phyloP scores from a whole-genome alignment of 768 basidiomycete genomes.

The Rhizopogon sp. region DNA sequence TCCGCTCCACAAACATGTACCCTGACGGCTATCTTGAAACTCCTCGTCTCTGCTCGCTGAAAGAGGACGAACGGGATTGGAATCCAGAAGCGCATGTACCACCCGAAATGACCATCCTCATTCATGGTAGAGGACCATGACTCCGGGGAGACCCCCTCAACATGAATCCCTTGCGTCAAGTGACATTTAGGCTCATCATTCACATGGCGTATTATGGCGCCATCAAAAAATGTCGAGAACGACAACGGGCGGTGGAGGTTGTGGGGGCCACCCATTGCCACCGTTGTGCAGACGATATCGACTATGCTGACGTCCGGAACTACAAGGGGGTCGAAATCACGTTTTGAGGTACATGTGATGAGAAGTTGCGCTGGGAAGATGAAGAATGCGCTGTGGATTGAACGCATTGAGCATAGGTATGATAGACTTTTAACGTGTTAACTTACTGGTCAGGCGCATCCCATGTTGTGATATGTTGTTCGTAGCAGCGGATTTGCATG shows the following conservation, averaged over 20 bases:
- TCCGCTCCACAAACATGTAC: conserved; percentile 28
- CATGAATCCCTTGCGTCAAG: conserved; percentile 11
- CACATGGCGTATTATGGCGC: conserved; percentile 3
- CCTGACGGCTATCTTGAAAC: conserved; percentile 34
- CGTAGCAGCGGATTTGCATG: conserved; percentile 9
- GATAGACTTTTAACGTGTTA: background rate
- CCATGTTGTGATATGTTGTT: conserved; percentile 20
- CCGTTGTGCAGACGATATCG: conserved; percentile 17
- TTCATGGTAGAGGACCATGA: conserved; percentile 12
- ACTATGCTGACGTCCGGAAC: conserved; percentile 9
- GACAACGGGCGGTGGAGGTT: background rate
- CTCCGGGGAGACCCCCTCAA: conserved; percentile 5
- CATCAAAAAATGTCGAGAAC: conserved; percentile 13
- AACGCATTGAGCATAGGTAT: background rate
- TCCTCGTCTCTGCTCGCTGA: conserved; percentile 38
- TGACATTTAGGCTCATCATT: background rate
- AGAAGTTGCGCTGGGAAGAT: conserved; percentile 19
- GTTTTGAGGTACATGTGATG: conserved; percentile 11
- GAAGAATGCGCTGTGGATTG: conserved; percentile 12
- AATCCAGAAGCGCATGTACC: conserved; percentile 37
- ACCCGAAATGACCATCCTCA: conserved; percentile 21
- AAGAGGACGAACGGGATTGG: conserved; percentile 46
- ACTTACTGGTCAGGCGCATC: conserved; percentile 18
- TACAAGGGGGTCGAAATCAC: conserved; percentile 4
- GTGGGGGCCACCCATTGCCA: conserved; percentile 4